Conservation (phyloP, 345 rosid species). For the Nephelium lappaceum region DNA sequence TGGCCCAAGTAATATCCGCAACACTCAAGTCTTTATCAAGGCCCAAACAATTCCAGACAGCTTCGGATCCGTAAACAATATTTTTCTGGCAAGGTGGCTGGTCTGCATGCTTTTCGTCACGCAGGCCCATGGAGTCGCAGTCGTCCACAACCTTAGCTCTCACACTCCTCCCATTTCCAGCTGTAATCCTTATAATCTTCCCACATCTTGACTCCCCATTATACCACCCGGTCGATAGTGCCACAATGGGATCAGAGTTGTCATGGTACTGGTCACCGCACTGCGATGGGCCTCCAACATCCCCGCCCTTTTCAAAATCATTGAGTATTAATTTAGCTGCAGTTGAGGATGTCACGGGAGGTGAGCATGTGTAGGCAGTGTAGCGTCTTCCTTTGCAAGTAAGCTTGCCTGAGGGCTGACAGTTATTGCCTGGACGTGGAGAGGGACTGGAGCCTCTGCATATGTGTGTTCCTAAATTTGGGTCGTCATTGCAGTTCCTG, state of each 20-base stretch:
- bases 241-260: no score
- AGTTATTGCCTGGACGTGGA: conserved; percentile 10
- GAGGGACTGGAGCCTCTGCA: conserved; percentile 15
- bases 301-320: no score
- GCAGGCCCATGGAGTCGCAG: conserved; percentile 40
- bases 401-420: conserved; percentile 28
- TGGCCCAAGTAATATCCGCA: no score
- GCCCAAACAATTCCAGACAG: conserved; percentile 44
- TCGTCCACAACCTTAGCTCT: conserved; percentile 47
- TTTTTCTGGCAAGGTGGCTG: conserved; percentile 37
- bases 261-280: no score
- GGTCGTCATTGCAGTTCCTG: conserved; percentile 42
- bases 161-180: conserved; percentile 24
- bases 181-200: conserved; percentile 31
- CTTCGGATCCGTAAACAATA: conserved; percentile 44
- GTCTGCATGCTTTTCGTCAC: conserved; percentile 28
- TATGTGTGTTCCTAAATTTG: conserved; percentile 28
- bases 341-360: no score
- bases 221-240: conserved; percentile 50
- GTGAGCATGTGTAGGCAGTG: conserved; percentile 32
- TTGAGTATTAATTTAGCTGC: no score
- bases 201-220: conserved; percentile 18
- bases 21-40: conserved; percentile 27
- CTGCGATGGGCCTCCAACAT: no score
- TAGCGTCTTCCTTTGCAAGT: no score